Base-by-base conservation (phyloP, 2,329 filamentous ascomycete genomes). In the Daldinia sp. region DNA sequence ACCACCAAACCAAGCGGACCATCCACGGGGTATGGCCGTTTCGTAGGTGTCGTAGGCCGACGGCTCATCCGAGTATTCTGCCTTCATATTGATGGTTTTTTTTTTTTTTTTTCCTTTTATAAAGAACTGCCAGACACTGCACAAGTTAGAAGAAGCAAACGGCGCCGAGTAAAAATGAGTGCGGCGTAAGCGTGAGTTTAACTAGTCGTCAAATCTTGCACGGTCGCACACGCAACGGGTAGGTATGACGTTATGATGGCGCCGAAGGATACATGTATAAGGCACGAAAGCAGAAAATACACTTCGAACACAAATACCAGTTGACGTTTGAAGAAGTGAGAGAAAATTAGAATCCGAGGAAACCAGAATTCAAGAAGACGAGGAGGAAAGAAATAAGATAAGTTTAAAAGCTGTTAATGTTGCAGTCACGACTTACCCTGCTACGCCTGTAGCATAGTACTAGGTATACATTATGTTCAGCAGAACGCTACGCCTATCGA, bases 11-110 rank as follows among this genome's bases (percentile, higher is more conserved):
- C 76, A 80, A 37, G 75, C 70, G 1, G 76, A 74, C 67, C 73
- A 74, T 23, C 72, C 73, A n/a, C 53, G 63, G 13, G 71, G 66
- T 13, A 68, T 59, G n/a, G 76, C 70, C 11, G 88, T 78, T 25
- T 82, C 81, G 35, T 83, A 78, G 21, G 93, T 82, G 3, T 68
- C 68, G 52, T 66, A 66, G 9, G 59, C 34, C 25, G 67, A 68
- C n/a, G 64, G 63, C 34, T 63, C 17, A 48, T 70, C 66, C 23
- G 68, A 70, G n/a, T 68, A 63, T 39, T 73, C 70, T 48, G 56
- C 27, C 63, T 71, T 73, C 64, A 68, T 69, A 11, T 32, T 27
- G 21, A 45, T 7, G 5, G 15, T 6, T 27, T 27, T 10, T n/a
- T n/a, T n/a, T n/a, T n/a, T n/a, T n/a, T n/a, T n/a, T n/a, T n/a